Evolutionary conservation across 768 basidiomycete genomes (phyloP).

Genomic region (Postia placenta): DNA sequence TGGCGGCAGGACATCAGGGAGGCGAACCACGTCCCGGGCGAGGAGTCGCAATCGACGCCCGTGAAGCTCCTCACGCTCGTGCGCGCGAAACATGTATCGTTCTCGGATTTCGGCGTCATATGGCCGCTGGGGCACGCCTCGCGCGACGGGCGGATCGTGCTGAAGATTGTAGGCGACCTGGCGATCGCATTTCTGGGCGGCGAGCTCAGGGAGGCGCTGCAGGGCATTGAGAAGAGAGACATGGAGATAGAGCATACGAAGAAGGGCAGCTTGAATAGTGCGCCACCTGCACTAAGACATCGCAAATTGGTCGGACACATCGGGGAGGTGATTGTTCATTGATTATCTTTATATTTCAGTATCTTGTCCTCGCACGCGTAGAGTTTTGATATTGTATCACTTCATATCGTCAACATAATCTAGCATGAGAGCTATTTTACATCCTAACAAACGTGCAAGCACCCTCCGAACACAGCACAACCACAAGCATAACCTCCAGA

Average conservation of each 20-base stretch:
- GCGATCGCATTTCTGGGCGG: constrained; percentile 18
- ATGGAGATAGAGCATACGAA: background rate
- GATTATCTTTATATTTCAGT: background rate
- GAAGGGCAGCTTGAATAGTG: background rate
- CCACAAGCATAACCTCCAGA: too few species aligned
- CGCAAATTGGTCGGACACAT: background rate
- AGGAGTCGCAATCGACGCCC: background rate
- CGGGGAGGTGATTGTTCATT: constrained; percentile 2
- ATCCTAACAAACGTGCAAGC: too few species aligned
- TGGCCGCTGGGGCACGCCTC: constrained; percentile 10
- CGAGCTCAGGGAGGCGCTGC: constrained; percentile 9
- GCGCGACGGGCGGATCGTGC: constrained; percentile 8
- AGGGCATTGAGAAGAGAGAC: background rate
- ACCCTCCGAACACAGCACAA: too few species aligned
- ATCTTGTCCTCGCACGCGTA: too few species aligned
- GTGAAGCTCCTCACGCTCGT: constrained; percentile 6
- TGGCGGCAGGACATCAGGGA: constrained; percentile 34
- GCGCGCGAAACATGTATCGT: constrained; percentile 19
- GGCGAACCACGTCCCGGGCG: background rate
- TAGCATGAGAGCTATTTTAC: too few species aligned
- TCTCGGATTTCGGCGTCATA: constrained; percentile 22
- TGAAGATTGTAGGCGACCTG: constrained; percentile 16
- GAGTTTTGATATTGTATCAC: too few species aligned
- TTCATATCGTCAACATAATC: too few species aligned
- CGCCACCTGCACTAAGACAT: background rate